Evolutionary conservation across 2,329 filamentous ascomycete species (phyloP).

Genomic region (Penicillium sp.): DNA sequence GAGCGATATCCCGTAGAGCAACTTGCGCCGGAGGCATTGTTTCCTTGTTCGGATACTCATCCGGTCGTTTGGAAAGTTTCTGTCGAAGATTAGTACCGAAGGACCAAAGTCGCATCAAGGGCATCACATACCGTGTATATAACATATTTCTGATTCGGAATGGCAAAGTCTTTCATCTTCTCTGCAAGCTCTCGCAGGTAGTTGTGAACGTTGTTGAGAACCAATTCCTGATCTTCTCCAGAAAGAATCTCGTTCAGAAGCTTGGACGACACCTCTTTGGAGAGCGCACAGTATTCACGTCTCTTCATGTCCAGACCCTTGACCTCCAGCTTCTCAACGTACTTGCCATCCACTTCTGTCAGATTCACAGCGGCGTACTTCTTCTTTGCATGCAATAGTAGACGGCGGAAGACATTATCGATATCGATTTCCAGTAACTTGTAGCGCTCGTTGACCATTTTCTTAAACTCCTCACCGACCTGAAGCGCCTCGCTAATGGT

Average conservation of each 20-base stretch:
- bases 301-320: constrained; percentile 98
- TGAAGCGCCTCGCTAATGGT: constrained; percentile 87
- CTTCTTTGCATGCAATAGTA: constrained; percentile 96
- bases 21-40: constrained; percentile 98
- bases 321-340: constrained; percentile 91
- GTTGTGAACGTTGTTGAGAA: constrained; percentile 88
- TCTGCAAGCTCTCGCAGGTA: constrained; percentile 81
- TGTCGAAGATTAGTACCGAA: constrained; percentile 26
- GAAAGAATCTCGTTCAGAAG: constrained; percentile 94
- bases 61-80: constrained; percentile 91
- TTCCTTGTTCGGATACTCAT: constrained; percentile 90
- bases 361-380: constrained; percentile 98
- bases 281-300: constrained; percentile 92
- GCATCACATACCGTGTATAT: constrained; percentile 72
- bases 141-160: constrained; percentile 85
- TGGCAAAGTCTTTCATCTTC: constrained; percentile 78
- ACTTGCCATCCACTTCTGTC: constrained; percentile 84
- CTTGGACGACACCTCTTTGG: constrained; percentile 88
- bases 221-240: constrained; percentile 85
- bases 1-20: constrained; percentile 80
- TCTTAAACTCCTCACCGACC: constrained; percentile 93
- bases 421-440: constrained; percentile 94
- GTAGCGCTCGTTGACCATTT: constrained; percentile 90
- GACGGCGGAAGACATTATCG: constrained; percentile 92
- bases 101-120: background rate